Percentiles rank a stretch among this genome's conserved stretches.
Conservation (phyloP, 345 rosid genomes). For the Camelina hispida region DNA sequence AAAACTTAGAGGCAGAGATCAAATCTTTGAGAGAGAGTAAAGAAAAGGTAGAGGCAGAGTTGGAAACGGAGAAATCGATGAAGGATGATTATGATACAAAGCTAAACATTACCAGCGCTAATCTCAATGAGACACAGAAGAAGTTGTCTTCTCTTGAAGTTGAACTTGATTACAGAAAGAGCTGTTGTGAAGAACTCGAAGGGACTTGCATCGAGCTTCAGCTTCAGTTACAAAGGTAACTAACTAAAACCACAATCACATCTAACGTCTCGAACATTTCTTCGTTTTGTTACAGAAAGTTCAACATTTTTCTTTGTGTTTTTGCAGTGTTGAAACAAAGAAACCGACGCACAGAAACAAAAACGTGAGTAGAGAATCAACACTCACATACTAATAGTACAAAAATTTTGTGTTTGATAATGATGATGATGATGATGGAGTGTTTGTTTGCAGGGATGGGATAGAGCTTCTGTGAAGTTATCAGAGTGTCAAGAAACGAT, state of each 20-base stretch:
- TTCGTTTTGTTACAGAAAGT: neutral
- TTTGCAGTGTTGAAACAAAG: constrained; percentile 62
- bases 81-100: constrained; percentile 91
- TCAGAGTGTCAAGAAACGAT: constrained; percentile 94
- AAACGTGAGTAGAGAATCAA: constrained; percentile 57
- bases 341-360: constrained; percentile 59
- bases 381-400: neutral
- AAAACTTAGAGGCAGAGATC: constrained; percentile 56
- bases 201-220: constrained; percentile 91
- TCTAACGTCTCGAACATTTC: constrained; percentile 1
- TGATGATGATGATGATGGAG: constrained; percentile 7
- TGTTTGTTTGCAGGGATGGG: constrained; percentile 61
- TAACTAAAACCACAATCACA: constrained; percentile 30
- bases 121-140: constrained; percentile 71
- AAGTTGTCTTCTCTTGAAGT: constrained; percentile 79
- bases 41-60: constrained; percentile 61
- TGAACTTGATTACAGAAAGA: constrained; percentile 79
- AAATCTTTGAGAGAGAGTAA: constrained; percentile 57
- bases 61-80: constrained; percentile 69
- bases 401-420: neutral
- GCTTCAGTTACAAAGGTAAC: constrained; percentile 88
- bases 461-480: constrained; percentile 76
- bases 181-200: constrained; percentile 86
- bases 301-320: constrained; percentile 23
- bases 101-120: constrained; percentile 67